phyloP scores from a whole-genome alignment of 1,284 basidiomycete species.

The Rugosomyces carneus region DNA sequence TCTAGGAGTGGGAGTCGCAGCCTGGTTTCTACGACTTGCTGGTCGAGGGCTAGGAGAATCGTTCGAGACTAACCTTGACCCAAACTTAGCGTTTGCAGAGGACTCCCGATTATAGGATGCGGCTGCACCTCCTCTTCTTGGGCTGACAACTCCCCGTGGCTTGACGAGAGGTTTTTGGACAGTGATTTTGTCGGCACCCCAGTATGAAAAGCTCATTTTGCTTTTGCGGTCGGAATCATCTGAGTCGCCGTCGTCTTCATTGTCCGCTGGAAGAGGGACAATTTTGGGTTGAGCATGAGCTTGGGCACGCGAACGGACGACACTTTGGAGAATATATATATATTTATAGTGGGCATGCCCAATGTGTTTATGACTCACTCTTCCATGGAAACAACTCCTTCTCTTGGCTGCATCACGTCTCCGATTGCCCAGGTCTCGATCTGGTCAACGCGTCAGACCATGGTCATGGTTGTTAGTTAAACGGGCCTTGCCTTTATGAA shows the following conservation, averaged over 20 bases:
- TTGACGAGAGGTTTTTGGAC: constrained; percentile 70
- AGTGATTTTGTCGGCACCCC: constrained; percentile 83
- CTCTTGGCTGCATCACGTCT: constrained; percentile 61
- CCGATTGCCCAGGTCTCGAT: constrained; percentile 89
- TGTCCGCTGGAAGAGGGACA: constrained; percentile 64
- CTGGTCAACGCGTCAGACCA: constrained; percentile 28
- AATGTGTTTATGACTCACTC: constrained; percentile 50
- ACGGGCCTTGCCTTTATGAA: constrained; percentile 61
- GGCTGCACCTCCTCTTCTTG: constrained; percentile 41
- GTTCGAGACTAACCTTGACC: constrained; percentile 59
- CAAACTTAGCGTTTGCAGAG: constrained; percentile 81
- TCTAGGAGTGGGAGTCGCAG: constrained; percentile 42
- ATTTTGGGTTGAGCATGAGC: constrained; percentile 62
- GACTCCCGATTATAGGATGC: constrained; percentile 71
- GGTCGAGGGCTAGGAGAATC: constrained; percentile 51
- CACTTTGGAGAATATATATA: constrained; percentile 41
- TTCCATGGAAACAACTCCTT: constrained; percentile 78
- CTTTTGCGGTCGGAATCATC: constrained; percentile 83
- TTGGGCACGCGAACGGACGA: constrained; percentile 61
- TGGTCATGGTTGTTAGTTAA: not conserved
- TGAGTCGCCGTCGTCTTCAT: constrained; percentile 57
- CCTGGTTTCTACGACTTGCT: constrained; percentile 54
- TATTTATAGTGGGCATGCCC: not conserved
- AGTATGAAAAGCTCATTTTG: constrained; percentile 89
- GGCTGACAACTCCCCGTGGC: constrained; percentile 35